A percentile compares a stretch with the other conserved stretches of the same genome.
Evolutionary conservation across 495 filamentous ascomycete genomes (phyloP).

Genomic region (Hamigera avellanea): DNA sequence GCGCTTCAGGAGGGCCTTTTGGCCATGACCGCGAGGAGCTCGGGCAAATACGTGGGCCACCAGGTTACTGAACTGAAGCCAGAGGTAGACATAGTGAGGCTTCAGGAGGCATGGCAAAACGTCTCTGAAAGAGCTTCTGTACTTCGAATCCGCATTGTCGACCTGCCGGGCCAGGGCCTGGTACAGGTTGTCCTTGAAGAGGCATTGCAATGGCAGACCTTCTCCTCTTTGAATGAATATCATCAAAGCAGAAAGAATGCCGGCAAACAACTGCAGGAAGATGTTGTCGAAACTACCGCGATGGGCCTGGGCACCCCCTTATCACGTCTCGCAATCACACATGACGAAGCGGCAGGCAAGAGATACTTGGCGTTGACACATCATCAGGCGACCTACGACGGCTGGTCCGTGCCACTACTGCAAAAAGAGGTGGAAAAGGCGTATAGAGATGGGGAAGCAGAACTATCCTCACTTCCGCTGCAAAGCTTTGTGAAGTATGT

Average conservation of each 20-base stretch:
- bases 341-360: not conserved
- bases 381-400: constrained; percentile 54
- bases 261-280: too few relatives aligned
- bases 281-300: constrained; percentile 16
- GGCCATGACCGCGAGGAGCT: constrained; percentile 11
- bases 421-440: not conserved
- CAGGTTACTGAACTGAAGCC: constrained; percentile 16
- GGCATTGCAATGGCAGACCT: not conserved
- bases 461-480: not conserved
- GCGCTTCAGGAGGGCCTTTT: constrained; percentile 41
- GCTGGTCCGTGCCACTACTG: constrained; percentile 36
- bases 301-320: constrained; percentile 36
- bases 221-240: too few relatives aligned
- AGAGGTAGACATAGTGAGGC: constrained; percentile 23
- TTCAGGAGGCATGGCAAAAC: constrained; percentile 35
- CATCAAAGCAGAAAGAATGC: too few relatives aligned
- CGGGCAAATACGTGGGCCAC: constrained; percentile 25
- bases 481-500: not conserved
- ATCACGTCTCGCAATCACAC: constrained; percentile 31
- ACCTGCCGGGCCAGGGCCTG: constrained; percentile 24
- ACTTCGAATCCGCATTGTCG: constrained; percentile 28
- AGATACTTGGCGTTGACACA: constrained; percentile 38
- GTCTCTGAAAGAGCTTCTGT: constrained; percentile 13
- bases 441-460: not conserved
- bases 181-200: constrained; percentile 31